These are phyloP conservation scores for Phytophthora pisi DNA, from an alignment of 352 stramenopile species.

Conservation along the genomic window DNA sequence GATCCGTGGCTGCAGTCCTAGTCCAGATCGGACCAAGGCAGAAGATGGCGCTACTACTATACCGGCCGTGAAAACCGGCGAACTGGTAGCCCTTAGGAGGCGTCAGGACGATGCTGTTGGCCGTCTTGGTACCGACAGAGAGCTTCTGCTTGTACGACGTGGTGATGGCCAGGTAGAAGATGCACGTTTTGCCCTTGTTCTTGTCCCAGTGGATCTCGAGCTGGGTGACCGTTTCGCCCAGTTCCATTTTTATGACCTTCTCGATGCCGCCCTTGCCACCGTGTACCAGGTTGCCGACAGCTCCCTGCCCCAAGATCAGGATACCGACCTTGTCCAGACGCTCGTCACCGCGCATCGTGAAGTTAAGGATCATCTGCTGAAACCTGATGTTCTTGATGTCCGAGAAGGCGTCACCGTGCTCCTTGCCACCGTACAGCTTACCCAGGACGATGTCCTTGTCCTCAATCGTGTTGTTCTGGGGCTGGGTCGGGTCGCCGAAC, in stretches of 20 bases:
- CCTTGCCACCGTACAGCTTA: constrained; percentile 20
- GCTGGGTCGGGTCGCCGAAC: constrained; percentile 19
- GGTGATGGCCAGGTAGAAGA: constrained; percentile 32
- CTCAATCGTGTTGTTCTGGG: constrained; percentile 30
- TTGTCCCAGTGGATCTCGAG: constrained; percentile 39
- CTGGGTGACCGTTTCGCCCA: constrained; percentile 15
- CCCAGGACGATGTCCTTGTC: constrained; percentile 27
- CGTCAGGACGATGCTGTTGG: constrained; percentile 7
- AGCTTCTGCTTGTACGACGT: constrained; percentile 11
- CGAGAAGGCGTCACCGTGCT: constrained; percentile 32
- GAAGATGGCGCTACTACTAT: constrained; percentile 12
- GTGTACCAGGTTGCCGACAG: constrained; percentile 22
- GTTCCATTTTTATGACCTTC: constrained; percentile 13
- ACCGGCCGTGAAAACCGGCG: constrained; percentile 29
- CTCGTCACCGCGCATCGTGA: constrained; percentile 26
- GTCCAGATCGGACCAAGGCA: constrained; percentile 31
- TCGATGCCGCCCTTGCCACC: constrained; percentile 25
- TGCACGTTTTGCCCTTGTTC: constrained; percentile 28
- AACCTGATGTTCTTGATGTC: constrained; percentile 38
- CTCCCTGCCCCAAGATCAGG: constrained; percentile 7
- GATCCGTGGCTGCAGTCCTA: constrained; percentile 5
- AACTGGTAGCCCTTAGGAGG: constrained; percentile 26
- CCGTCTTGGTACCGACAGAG: constrained; percentile 27
- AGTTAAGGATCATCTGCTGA: constrained; percentile 27
- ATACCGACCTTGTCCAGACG: constrained; percentile 29